Evolutionary conservation across 768 basidiomycete genomes (phyloP).

Genomic region (Lepiota venenata): DNA sequence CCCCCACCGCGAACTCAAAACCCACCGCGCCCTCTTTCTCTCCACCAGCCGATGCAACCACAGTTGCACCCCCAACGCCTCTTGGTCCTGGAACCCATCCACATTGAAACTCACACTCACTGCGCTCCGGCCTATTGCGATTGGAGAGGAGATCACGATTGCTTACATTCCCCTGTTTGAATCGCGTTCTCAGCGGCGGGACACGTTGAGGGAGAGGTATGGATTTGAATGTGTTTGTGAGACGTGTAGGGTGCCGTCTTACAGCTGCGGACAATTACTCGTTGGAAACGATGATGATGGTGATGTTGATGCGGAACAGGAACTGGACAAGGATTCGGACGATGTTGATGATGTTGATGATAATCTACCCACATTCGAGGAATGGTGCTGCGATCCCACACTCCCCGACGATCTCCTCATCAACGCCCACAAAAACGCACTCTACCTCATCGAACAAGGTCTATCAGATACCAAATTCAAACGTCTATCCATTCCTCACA

Average conservation of each 20-base stretch:
- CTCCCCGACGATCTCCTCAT: constrained; percentile 37
- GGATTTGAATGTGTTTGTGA: constrained; percentile 39
- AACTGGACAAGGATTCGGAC: constrained; percentile 17
- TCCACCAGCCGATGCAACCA: constrained; percentile 42
- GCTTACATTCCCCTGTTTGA: constrained; percentile 39
- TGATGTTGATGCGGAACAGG: neutral
- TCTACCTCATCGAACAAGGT: constrained; percentile 36
- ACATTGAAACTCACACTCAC: constrained; percentile 36
- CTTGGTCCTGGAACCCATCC: constrained; percentile 36
- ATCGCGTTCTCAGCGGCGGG: constrained; percentile 28
- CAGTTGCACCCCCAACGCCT: constrained; percentile 44
- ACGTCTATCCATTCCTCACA: neutral
- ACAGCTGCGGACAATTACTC: neutral
- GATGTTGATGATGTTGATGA: constrained; percentile 25
- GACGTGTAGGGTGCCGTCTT: constrained; percentile 24
- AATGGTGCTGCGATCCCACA: constrained; percentile 40
- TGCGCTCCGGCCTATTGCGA: constrained; percentile 34
- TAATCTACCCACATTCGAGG: constrained; percentile 33
- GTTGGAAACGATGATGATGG: neutral
- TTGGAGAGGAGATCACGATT: constrained; percentile 41
- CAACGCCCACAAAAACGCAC: constrained; percentile 34
- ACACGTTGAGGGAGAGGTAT: constrained; percentile 33
- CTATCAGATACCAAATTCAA: constrained; percentile 27
- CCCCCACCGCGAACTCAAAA: constrained; percentile 10
- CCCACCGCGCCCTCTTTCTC: constrained; percentile 42